These are phyloP conservation scores for Vitis amurensis DNA, from an alignment of 164 flowering plant genomes.

Conservation along the genomic window DNA sequence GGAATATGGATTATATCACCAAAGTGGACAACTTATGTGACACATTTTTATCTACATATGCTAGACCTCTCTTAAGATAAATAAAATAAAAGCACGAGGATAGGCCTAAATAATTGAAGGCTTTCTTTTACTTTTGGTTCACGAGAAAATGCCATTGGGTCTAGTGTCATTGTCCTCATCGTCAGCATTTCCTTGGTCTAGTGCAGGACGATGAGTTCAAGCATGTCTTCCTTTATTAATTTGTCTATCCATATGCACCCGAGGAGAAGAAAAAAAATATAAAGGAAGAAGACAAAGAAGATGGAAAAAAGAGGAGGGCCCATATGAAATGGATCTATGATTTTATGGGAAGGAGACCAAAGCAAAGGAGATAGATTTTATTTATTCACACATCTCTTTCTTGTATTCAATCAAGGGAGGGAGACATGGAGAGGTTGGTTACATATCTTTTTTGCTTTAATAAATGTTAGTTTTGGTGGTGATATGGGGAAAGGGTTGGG, in stretches of 20 bases:
- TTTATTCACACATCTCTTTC: constrained; percentile 33
- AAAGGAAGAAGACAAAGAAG: constrained; percentile 1
- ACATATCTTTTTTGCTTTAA: constrained; percentile 9
- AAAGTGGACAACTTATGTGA: constrained; percentile 34
- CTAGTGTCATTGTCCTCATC: constrained; percentile 18
- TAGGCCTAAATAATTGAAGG: constrained; percentile 15
- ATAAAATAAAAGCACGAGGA: constrained; percentile 14
- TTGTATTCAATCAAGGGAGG: constrained; percentile 18
- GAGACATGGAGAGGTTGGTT: constrained; percentile 21
- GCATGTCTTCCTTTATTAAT: background rate
- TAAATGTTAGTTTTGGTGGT: background rate
- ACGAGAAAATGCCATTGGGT: constrained; percentile 14
- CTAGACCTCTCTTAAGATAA: background rate
- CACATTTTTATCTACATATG: constrained; percentile 10
- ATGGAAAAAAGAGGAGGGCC: constrained; percentile 8
- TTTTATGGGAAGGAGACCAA: constrained; percentile 24
- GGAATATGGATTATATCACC: constrained; percentile 20
- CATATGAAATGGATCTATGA: constrained; percentile 40
- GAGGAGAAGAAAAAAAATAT: background rate
- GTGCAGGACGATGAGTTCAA: constrained; percentile 17
- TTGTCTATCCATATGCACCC: no score
- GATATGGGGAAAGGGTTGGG: constrained; percentile 11
- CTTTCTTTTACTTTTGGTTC: constrained; percentile 1
- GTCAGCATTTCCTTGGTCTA: constrained; percentile 8
- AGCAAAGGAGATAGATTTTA: constrained; percentile 11